Evolutionary conservation across 2,329 filamentous ascomycete species (phyloP).

Genomic region (Epichloe uncinata): DNA sequence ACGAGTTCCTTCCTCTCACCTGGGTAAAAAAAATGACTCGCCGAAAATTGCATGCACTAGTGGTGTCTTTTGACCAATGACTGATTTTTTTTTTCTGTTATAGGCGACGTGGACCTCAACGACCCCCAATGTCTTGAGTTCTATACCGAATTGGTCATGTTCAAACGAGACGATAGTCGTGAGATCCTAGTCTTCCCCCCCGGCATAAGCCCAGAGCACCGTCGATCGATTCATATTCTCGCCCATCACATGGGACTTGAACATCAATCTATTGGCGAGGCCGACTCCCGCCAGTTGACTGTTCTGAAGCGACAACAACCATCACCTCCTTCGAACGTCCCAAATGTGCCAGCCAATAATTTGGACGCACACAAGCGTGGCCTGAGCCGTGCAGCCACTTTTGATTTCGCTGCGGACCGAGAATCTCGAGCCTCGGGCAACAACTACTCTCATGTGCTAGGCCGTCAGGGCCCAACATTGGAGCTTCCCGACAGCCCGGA

Average conservation of each 20-base stretch:
- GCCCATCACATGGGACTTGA: slow-evolving; percentile 90
- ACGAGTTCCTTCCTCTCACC: slow-evolving; percentile 26
- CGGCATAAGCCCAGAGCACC: slow-evolving; percentile 67
- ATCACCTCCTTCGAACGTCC: slow-evolving; percentile 39
- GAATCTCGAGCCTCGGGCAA: slow-evolving; percentile 51
- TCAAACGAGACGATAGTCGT: slow-evolving; percentile 65
- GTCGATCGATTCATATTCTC: slow-evolving; percentile 82
- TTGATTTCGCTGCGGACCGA: slow-evolving; percentile 79
- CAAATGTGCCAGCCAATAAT: slow-evolving; percentile 48
- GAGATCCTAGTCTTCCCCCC: slow-evolving; percentile 78
- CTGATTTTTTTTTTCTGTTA: background rate
- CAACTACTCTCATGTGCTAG: slow-evolving; percentile 58
- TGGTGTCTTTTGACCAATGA: background rate
- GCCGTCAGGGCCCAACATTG: slow-evolving; percentile 73
- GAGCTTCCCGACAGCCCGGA: slow-evolving; percentile 74
- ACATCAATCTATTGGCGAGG: slow-evolving; percentile 79
- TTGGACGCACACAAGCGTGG: slow-evolving; percentile 69
- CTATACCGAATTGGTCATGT: slow-evolving; percentile 81
- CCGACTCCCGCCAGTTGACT: slow-evolving; percentile 79
- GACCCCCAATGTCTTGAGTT: slow-evolving; percentile 76
- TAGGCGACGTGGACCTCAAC: slow-evolving; percentile 72
- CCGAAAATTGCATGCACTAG: background rate
- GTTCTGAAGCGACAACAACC: slow-evolving; percentile 58
- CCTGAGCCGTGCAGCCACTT: slow-evolving; percentile 88
- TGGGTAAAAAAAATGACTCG: slow-evolving; percentile 23